A percentile compares a stretch with the other conserved stretches of the same genome.
phyloP scores from a whole-genome alignment of 768 basidiomycete species.

The Trametes punicea region DNA sequence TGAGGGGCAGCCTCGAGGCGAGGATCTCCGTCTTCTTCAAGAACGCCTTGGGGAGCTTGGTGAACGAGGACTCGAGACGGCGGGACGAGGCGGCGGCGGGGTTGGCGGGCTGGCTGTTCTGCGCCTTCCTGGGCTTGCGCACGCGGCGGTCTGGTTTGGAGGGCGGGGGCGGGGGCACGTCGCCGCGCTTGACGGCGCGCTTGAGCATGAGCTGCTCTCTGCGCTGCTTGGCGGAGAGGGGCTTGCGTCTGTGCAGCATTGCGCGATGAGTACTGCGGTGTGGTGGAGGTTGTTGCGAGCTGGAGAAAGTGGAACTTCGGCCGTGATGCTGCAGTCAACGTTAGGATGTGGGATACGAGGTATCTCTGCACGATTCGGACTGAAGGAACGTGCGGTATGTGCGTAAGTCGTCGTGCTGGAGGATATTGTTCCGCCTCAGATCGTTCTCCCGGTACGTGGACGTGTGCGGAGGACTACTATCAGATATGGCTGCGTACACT shows the following conservation, averaged over 20 bases:
- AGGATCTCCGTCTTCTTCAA: conserved; percentile 57
- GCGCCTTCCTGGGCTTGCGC: conserved; percentile 21
- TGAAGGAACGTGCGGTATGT: too few species aligned
- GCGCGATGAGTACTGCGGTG: not conserved
- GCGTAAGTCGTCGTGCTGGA: too few species aligned
- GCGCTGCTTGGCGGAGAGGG: conserved; percentile 64
- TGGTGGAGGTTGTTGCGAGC: not conserved
- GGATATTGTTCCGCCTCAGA: too few species aligned
- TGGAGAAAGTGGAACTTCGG: too few species aligned
- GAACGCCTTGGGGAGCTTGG: conserved; percentile 55
- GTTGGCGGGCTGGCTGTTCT: conserved; percentile 9
- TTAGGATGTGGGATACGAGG: too few species aligned
- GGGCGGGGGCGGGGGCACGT: conserved; percentile 37
- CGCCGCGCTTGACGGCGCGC: conserved; percentile 83
- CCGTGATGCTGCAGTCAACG: too few species aligned
- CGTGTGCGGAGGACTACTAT: too few species aligned
- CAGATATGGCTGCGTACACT: too few species aligned
- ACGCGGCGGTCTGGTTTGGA: conserved; percentile 34
- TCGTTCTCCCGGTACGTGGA: too few species aligned
- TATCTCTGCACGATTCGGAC: too few species aligned
- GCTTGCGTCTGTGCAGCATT: conserved; percentile 36
- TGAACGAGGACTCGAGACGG: conserved; percentile 67
- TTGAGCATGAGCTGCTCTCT: conserved; percentile 74
- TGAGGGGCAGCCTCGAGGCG: conserved; percentile 50
- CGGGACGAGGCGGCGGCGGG: conserved; percentile 40